These are phyloP conservation scores for Dothideomycetidae sp. DNA, from an alignment of 2,329 filamentous ascomycete species.

Conservation along the genomic window DNA sequence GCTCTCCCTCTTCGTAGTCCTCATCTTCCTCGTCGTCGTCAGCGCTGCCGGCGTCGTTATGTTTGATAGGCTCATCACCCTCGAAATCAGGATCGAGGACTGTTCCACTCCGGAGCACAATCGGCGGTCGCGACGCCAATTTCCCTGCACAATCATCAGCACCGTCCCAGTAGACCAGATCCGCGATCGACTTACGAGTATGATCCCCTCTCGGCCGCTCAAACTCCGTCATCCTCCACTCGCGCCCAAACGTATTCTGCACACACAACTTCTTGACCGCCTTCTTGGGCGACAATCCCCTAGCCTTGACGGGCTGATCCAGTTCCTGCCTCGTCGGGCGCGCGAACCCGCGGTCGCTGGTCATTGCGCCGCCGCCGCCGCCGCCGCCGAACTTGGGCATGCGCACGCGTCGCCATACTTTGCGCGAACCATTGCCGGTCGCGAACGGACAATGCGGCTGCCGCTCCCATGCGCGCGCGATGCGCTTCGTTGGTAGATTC, in stretches of 20 bases:
- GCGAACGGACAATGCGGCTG: conserved; percentile 28
- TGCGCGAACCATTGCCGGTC: conserved; percentile 26
- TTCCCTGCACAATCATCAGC: conserved; percentile 9
- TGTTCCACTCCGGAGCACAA: conserved; percentile 6
- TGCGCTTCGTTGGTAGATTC: conserved; percentile 27
- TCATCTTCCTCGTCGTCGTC: conserved; percentile 8
- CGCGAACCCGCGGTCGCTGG: neutral
- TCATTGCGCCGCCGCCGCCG: neutral
- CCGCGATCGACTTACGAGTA: conserved; percentile 3
- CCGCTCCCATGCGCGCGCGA: conserved; percentile 36
- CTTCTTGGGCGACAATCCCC: conserved; percentile 23
- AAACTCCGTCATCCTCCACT: conserved; percentile 8
- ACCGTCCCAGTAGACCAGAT: neutral
- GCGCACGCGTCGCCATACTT: conserved; percentile 32
- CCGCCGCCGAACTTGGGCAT: conserved; percentile 2
- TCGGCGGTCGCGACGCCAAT: conserved; percentile 3
- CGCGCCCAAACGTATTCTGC: conserved; percentile 13
- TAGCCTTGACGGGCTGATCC: neutral
- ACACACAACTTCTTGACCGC: conserved; percentile 33
- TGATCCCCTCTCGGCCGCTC: conserved; percentile 5
- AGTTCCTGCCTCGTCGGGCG: no score
- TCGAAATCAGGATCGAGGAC: conserved; percentile 7
- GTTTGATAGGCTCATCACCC: conserved; percentile 1
- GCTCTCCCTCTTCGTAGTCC: conserved; percentile 14
- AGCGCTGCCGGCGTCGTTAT: neutral